Percentiles rank a stretch among this genome's conserved stretches.
Evolutionary conservation across 2,329 filamentous ascomycete species (phyloP).

Genomic region (Aciculosporium take): DNA sequence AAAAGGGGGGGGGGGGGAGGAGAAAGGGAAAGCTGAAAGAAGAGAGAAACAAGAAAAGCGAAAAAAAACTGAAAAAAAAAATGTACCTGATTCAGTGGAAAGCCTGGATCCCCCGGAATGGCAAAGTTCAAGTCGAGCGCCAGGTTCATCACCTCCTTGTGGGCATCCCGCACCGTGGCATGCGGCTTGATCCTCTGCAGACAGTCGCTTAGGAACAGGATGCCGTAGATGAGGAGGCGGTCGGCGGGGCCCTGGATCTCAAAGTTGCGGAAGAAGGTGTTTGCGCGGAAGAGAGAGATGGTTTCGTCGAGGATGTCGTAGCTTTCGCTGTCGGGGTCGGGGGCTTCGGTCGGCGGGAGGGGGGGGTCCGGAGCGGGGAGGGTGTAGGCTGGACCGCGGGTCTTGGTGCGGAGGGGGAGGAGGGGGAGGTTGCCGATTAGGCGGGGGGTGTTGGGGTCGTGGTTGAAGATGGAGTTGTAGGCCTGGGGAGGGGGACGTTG

Average conservation of each 20-base stretch:
- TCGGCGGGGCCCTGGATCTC: constrained; percentile 96
- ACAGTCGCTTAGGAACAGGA: constrained; percentile 85
- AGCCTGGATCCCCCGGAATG: constrained; percentile 82
- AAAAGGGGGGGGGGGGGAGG: too few species aligned
- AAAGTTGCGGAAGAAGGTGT: constrained; percentile 98
- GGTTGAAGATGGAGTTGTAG: constrained; percentile 96
- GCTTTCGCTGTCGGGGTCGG: constrained; percentile 75
- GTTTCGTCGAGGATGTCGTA: constrained; percentile 97
- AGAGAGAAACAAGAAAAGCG: too few species aligned
- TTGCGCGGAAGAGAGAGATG: constrained; percentile 83
- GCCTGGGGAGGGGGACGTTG: constrained; percentile 39
- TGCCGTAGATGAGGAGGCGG: constrained; percentile 89
- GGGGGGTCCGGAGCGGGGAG: constrained; percentile 47
- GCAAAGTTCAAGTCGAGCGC: constrained; percentile 90
- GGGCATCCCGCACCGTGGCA: constrained; percentile 44
- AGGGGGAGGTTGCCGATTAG: constrained; percentile 83
- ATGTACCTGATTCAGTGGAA: constrained; percentile 74
- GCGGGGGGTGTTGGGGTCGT: constrained; percentile 50
- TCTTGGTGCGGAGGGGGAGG: constrained; percentile 85
- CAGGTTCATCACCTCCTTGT: constrained; percentile 71
- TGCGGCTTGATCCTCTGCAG: constrained; percentile 71
- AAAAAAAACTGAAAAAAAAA: too few species aligned
- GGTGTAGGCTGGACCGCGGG: constrained; percentile 85
- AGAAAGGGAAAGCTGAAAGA: too few species aligned
- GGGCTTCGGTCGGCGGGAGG: constrained; percentile 47